Base-by-base conservation (phyloP, 2,329 filamentous ascomycete species). In the Nannizziopsis barbatae region DNA sequence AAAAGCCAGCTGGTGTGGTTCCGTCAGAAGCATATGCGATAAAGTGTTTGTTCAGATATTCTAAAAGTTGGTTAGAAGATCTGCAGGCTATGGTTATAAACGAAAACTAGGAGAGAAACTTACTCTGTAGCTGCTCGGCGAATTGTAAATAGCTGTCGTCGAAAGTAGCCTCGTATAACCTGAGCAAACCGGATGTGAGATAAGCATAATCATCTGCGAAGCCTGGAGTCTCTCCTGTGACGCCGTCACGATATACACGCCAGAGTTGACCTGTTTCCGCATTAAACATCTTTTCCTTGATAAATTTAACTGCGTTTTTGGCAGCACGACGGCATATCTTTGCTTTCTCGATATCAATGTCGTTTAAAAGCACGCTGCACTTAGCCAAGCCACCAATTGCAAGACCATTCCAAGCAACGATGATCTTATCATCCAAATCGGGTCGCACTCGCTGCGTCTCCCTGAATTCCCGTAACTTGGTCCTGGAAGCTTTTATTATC, bases 131-230 rank as follows among this genome's bases (percentile, higher is more conserved):
- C 17, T 76, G 74, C 58, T 90, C 83, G 0, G 90, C 90, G 73
- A 90, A 94, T 52, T 82, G 71, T 3, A 95, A 72, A 68, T 84
- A 86, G 38, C 70, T 68, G 55, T 83, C 80, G 49, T 95, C 81
- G 53, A 83, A 83, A 0, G 86, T 95, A 0, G 83, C 77, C 62
- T 90, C 82, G 61, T 93, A 93, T 22, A 96, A 75, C 56, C 89
- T 83, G 49, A 96, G 71, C 1, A 95, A 72, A 0, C 88, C 90
- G 43, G 83, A 79, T 43, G 88, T 84, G 36, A 96, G 65, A 64
- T 90, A 95, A 2, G 90, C 87, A 61, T 96, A 96, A 67, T 98
- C 92, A 58, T 96, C 92, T 1, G 90, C 86, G 65, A 96, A 94
- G 0, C 79, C 89, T 35, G 75, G 73, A 0, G 79, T 81, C 14